Evolutionary conservation across 306 rosid genomes (phyloP), one percentile per base, ranked within the genome.

Genomic region (Quercus glauca): DNA sequence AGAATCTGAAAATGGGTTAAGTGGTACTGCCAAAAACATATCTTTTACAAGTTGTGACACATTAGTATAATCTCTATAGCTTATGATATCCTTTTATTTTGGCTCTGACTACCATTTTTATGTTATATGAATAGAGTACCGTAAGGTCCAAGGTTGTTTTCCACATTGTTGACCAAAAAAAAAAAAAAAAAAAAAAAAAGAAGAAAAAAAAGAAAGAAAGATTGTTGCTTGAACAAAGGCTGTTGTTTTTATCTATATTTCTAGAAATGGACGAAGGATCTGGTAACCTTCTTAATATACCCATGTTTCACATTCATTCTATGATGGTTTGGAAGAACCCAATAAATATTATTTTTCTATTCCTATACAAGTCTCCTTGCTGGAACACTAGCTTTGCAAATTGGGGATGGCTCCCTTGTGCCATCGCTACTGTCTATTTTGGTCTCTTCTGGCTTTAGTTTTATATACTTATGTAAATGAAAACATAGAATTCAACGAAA

Each of bases 1-100:
- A 55, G 97, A 94, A 57, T 84, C 89, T 79, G 97, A 85, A 86
- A 91, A 77, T 60, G 89, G 89, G 75, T 33, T 7, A 71, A 71
- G 58, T 49, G 93, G 91, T 86, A 86, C 55, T 43, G 58, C 17
- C 37, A 21, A 13, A 18, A 10, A 52, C 33, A 12, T 25, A 68
- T 12, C 10, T 75, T 72, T 63, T 73, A 20, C 33, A 17, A 55
- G 20, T 63, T 72, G 31, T n/a, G 49, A 26, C 68, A 41, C 55
- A 1, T 68, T 26, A 69, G 9, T 69, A 45, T 60, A 73, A 73
- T 41, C 71, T 35, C 41, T n/a, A 15, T 15, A 2, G 69, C 57
- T 73, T 52, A 25, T 73, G 43, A 45, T 19, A 31, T 29, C 25
- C 33, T 17, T 13, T 25, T 72, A n/a, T 14, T 9, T 15, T 26